Percentiles rank a stretch among this genome's conserved stretches.
Evolutionary conservation across 2,329 filamentous ascomycete genomes (phyloP).

Genomic region (Colletotrichum neosansevieriae): DNA sequence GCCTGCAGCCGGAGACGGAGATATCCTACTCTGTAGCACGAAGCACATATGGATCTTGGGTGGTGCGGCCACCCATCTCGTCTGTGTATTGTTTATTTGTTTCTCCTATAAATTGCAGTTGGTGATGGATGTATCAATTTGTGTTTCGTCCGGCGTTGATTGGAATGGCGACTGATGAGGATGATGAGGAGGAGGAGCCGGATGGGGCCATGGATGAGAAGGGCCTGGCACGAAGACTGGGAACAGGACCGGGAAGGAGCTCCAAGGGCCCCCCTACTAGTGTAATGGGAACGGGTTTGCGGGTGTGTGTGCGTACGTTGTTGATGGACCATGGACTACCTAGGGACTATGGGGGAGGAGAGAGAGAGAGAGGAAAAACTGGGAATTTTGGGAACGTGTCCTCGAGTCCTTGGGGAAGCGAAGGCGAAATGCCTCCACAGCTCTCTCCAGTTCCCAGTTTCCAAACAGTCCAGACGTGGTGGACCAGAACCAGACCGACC

Average conservation of each 20-base stretch:
- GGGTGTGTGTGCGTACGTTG: no score
- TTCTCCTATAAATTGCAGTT: no score
- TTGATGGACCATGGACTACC: background rate
- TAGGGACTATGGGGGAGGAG: no score
- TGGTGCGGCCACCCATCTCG: no score
- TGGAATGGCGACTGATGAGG: background rate
- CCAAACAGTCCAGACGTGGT: conserved; percentile 14
- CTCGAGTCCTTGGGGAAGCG: conserved; percentile 37
- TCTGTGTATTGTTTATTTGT: no score
- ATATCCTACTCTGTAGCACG: no score
- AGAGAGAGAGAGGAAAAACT: background rate
- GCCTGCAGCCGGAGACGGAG: background rate
- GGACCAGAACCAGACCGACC: background rate
- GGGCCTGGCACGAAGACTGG: no score
- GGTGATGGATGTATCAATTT: no score
- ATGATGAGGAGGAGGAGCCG: background rate
- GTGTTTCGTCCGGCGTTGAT: background rate
- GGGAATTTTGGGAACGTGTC: conserved; percentile 36
- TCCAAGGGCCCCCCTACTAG: conserved; percentile 12
- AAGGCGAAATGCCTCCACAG: conserved; percentile 25
- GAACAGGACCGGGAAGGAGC: background rate
- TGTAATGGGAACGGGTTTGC: background rate
- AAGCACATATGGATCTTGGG: no score
- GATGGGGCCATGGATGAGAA: background rate
- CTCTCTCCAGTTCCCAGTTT: conserved; percentile 25